These are phyloP conservation scores for Cryptococcus sp. DNA, from an alignment of 1,284 basidiomycete species.

Conservation along the genomic window DNA sequence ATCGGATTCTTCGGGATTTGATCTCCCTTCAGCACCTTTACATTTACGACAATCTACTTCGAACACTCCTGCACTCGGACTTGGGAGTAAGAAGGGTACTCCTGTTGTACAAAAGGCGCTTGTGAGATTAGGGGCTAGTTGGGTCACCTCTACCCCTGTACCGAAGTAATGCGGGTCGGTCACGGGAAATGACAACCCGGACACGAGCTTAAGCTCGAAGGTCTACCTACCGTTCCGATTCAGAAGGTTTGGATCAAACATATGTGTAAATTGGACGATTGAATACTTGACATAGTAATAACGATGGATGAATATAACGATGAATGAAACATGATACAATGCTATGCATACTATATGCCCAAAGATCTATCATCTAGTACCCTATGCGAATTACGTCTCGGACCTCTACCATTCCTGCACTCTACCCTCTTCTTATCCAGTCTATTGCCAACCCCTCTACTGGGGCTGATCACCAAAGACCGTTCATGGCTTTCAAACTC, in stretches of 20 bases:
- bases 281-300: too few species aligned
- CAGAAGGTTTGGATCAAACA: too few species aligned
- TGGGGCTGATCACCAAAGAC: conserved; percentile 27
- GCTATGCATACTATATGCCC: neutral
- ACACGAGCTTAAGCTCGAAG: too few species aligned
- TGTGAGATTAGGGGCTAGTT: neutral
- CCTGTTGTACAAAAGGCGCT: neutral
- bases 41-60: neutral
- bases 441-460: neutral
- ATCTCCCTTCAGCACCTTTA: neutral
- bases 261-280: too few species aligned
- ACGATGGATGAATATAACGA: neutral
- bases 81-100: neutral
- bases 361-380: too few species aligned
- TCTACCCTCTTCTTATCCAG: too few species aligned
- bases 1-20: neutral
- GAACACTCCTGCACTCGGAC: neutral
- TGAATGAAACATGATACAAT: neutral
- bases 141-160: neutral
- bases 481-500: conserved; percentile 47
- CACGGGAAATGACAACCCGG: neutral
- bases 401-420: too few species aligned
- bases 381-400: too few species aligned
- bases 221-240: too few species aligned
- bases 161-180: neutral